Percentiles rank a stretch among this genome's conserved stretches.
Conservation (phyloP, 495 filamentous ascomycete genomes). For the Podospora bellae-mahoneyi region DNA sequence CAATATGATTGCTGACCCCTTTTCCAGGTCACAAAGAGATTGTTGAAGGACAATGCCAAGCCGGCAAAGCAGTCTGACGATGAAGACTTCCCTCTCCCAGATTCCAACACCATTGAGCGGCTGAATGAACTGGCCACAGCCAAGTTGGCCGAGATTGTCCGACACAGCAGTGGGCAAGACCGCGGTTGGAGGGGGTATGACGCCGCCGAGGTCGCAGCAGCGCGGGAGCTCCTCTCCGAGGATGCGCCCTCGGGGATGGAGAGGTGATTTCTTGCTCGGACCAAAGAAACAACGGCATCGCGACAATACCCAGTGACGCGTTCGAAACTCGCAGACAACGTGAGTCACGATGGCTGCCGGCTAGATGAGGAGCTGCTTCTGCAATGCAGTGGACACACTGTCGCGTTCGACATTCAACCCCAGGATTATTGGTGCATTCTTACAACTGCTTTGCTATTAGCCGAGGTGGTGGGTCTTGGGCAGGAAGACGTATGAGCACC, state of each 20-base stretch:
- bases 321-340: constrained; percentile 22
- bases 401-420: not conserved
- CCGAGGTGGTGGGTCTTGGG: constrained; percentile 35
- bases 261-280: constrained; percentile 31
- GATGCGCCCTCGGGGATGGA: constrained; percentile 29
- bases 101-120: constrained; percentile 55
- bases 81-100: constrained; percentile 43
- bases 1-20: not conserved
- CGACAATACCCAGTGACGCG: constrained; percentile 29
- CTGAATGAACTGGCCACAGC: constrained; percentile 70
- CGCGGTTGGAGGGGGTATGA: constrained; percentile 70
- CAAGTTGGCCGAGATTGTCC: constrained; percentile 73
- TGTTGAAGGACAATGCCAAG: constrained; percentile 37
- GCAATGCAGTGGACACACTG: not conserved
- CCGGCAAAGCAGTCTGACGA: constrained; percentile 34
- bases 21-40: constrained; percentile 38
- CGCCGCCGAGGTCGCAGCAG: constrained; percentile 71
- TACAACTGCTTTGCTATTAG: constrained; percentile 20
- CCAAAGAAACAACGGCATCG: constrained; percentile 13
- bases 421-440: constrained; percentile 28
- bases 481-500: constrained; percentile 26
- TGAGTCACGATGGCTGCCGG: constrained; percentile 28
- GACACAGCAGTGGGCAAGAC: constrained; percentile 55
- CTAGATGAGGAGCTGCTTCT: not conserved
- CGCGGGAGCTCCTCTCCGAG: constrained; percentile 64